Percentiles rank a stretch among this genome's conserved stretches.
phyloP scores from a whole-genome alignment of 306 rosid species.

The Dalbergia cochinchinensis region DNA sequence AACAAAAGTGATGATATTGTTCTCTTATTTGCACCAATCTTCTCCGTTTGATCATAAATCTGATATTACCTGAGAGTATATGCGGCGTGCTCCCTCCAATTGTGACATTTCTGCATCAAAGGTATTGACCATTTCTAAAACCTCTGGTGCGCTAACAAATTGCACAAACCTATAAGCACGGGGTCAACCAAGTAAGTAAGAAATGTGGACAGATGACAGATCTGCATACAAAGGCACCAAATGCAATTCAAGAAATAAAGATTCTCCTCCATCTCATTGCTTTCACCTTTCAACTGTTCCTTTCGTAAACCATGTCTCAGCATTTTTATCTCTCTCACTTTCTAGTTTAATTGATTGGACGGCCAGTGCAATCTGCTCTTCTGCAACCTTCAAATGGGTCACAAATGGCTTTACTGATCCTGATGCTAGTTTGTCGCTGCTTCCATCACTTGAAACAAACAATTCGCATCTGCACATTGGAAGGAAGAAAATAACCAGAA shows the following conservation, averaged over 20 bases:
- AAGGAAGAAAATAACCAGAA: slow-evolving; percentile 23
- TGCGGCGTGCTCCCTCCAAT: slow-evolving; percentile 84
- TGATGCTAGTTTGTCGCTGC: slow-evolving; percentile 86
- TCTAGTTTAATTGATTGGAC: slow-evolving; percentile 85
- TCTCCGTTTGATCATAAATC: slow-evolving; percentile 27
- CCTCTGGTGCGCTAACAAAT: slow-evolving; percentile 90
- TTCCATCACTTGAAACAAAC: slow-evolving; percentile 75
- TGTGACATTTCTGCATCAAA: slow-evolving; percentile 93
- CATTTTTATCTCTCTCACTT: slow-evolving; percentile 66
- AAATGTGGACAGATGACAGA: slow-evolving; percentile 26
- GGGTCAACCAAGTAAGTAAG: slow-evolving; percentile 34
- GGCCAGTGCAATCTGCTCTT: slow-evolving; percentile 83
- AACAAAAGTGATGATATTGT: slow-evolving; percentile 23
- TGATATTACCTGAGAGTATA: slow-evolving; percentile 80
- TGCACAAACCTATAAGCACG: slow-evolving; percentile 79
- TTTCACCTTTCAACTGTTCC: slow-evolving; percentile 95
- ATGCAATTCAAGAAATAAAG: neutral
- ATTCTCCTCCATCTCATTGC: slow-evolving; percentile 17
- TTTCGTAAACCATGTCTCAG: slow-evolving; percentile 87
- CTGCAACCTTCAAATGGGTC: slow-evolving; percentile 84
- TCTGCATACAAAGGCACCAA: slow-evolving; percentile 13
- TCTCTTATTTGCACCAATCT: slow-evolving; percentile 34
- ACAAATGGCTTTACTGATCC: slow-evolving; percentile 90
- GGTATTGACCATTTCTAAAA: slow-evolving; percentile 81
- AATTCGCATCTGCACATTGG: slow-evolving; percentile 78